Evolutionary conservation across 2,329 filamentous ascomycete genomes (phyloP), one percentile per base, ranked within the genome.

Genomic region (Fusarium sp.): DNA sequence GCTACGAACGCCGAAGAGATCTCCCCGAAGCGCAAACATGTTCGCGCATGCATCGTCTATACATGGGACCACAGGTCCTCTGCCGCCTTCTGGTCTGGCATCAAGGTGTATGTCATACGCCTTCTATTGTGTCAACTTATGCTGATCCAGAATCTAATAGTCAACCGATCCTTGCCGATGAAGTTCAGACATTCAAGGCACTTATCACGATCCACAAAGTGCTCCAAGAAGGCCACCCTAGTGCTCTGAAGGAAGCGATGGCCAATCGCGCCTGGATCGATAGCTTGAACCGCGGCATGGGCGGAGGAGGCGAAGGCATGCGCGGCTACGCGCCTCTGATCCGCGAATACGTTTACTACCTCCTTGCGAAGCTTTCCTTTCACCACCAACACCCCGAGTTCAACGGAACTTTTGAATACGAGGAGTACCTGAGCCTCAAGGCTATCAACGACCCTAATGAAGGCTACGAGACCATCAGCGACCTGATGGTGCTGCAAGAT

Each of bases 31-130:
- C 87, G 89, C 76, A 99, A 99, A 83, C 96, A 99, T 92, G 96
- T 99, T 62, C 93, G 96, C 78, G 94, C 92, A 81, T 97, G 94
- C 79, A 99, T 99, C 77, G 95, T 99, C 47, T 98, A 98, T 81
- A 98, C 95, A 63, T 99, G 96, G 96, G 96, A 99, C 82, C 94
- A 99, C 85, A 97, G 97, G 84, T 97, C 92, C 71, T 97, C 94
- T 44, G 87, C 90, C 79, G 93, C 94, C 78, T 99, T 99, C 81
- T 99, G 96, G 96, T 90, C 93, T 61, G 95, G 94, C 79, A 97
- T 99, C 88, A 99, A 99, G 89, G 94, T 98, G 92, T 97, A 87
- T 74, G 91, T 87, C 84, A 55, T 57, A 52, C 18, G n/a, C 27
- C 37, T 45, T 66, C 60, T 34, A 53, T 49, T 45, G 51, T 61